Conservation (phyloP, 2,329 filamentous ascomycete species). For the Penicillium freii region DNA sequence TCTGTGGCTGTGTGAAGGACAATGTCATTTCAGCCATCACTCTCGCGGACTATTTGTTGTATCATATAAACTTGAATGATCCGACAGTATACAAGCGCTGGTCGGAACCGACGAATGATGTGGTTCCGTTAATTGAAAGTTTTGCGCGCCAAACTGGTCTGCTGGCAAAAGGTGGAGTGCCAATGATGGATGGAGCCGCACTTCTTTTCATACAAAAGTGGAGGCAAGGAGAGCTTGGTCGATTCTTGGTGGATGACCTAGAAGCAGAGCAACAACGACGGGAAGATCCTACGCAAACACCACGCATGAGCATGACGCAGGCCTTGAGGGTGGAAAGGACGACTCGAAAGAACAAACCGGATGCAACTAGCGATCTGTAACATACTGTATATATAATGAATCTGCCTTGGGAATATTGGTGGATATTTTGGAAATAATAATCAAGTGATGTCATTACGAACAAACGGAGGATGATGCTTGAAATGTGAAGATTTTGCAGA, state of each 20-base stretch:
- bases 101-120: constrained; percentile 75
- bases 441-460: constrained; percentile 15
- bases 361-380: constrained; percentile 22
- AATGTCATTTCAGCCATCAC: constrained; percentile 74
- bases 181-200: constrained; percentile 70
- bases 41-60: constrained; percentile 87
- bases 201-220: constrained; percentile 79
- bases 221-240: constrained; percentile 72
- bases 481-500: constrained; percentile 21
- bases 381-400: constrained; percentile 26
- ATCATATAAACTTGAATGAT: constrained; percentile 69
- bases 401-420: not conserved
- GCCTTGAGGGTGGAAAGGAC: constrained; percentile 42
- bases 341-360: constrained; percentile 29
- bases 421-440: constrained; percentile 3
- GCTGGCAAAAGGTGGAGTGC: constrained; percentile 68
- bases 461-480: constrained; percentile 17
- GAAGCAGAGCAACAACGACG: constrained; percentile 58
- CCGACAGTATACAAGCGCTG: constrained; percentile 63
- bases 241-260: constrained; percentile 76
- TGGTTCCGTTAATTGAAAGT: constrained; percentile 67
- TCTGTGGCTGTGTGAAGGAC: constrained; percentile 88
- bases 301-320: constrained; percentile 45
- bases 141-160: constrained; percentile 75
- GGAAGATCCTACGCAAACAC: constrained; percentile 29